Conservation (phyloP, 805 yeast species). For the Wickerhamomyces bovis region DNA sequence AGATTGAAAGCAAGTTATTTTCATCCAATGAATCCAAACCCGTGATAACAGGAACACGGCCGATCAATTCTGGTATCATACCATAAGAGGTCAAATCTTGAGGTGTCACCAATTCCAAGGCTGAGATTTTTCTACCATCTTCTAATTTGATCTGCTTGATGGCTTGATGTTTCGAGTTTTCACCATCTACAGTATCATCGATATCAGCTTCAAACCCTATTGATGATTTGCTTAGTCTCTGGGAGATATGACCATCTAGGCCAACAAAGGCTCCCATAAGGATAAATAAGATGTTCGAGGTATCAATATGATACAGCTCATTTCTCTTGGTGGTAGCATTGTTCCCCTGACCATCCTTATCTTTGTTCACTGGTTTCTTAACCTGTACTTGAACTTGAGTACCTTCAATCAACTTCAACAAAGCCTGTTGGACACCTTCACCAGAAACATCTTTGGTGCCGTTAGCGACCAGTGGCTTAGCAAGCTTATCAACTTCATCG, state of each 20-base stretch:
- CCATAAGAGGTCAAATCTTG: constrained; percentile 48
- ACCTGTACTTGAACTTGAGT: constrained; percentile 43
- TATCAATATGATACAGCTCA: constrained; percentile 44
- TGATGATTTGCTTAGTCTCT: constrained; percentile 29
- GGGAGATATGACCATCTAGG: constrained; percentile 40
- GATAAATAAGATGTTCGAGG: constrained; percentile 49
- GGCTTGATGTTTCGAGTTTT: constrained; percentile 17
- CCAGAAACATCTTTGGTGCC: constrained; percentile 57
- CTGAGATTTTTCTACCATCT: constrained; percentile 33
- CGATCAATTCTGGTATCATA: constrained; percentile 53
- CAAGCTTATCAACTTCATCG: constrained; percentile 54
- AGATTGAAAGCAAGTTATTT: constrained; percentile 40
- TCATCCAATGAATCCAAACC: constrained; percentile 41
- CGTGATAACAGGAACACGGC: constrained; percentile 51
- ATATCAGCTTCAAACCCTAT: constrained; percentile 22
- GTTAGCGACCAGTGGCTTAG: constrained; percentile 39
- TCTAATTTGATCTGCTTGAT: constrained; percentile 31
- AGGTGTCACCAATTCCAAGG: constrained; percentile 42
- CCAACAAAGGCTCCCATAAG: constrained; percentile 62
- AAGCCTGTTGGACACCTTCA: constrained; percentile 60
- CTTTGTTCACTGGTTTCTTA: constrained; percentile 34
- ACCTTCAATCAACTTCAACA: constrained; percentile 53
- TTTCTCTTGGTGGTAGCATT: constrained; percentile 29
- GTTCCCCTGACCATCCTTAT: constrained; percentile 25
- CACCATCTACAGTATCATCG: constrained; percentile 2